Conservation (phyloP, 257 asterid genomes). For the Penstemon newberryi region DNA sequence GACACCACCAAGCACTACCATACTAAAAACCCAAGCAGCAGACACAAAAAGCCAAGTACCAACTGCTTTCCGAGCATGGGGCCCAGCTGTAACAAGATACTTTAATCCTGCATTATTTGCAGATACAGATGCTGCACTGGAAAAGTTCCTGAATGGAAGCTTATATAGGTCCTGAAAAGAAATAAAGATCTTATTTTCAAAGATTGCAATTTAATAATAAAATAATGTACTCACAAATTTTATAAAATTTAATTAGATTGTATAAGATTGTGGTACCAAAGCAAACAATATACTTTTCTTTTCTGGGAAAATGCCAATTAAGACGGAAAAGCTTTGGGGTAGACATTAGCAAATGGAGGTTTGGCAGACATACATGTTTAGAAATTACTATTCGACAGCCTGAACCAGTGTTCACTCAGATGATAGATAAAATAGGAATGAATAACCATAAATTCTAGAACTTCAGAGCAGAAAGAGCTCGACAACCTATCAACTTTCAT, state of each 20-base stretch:
- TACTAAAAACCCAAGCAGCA: conserved; percentile 94
- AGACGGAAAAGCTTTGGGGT: too few species aligned
- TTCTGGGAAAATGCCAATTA: too few species aligned
- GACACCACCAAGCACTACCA: conserved; percentile 96
- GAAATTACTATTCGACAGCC: too few species aligned
- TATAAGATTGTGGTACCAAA: too few species aligned
- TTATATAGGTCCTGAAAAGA: conserved; percentile 47
- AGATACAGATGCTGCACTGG: conserved; percentile 52
- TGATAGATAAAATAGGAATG: too few species aligned
- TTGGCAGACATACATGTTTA: too few species aligned
- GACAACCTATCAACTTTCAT: too few species aligned
- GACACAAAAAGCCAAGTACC: conserved; percentile 92
- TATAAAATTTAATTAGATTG: neutral
- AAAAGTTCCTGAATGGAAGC: conserved; percentile 46
- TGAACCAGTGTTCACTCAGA: too few species aligned
- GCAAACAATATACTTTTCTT: too few species aligned
- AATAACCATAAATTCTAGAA: too few species aligned
- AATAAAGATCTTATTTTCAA: neutral
- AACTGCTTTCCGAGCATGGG: conserved; percentile 78
- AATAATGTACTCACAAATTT: neutral
- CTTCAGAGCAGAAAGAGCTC: too few species aligned
- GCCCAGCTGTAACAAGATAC: conserved; percentile 81
- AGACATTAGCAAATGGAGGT: too few species aligned
- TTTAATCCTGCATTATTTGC: conserved; percentile 49
- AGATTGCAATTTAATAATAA: conserved; percentile 1